Base-by-base conservation (phyloP, 176 grass and related monocot genomes). In the Ensete ventricosum region DNA sequence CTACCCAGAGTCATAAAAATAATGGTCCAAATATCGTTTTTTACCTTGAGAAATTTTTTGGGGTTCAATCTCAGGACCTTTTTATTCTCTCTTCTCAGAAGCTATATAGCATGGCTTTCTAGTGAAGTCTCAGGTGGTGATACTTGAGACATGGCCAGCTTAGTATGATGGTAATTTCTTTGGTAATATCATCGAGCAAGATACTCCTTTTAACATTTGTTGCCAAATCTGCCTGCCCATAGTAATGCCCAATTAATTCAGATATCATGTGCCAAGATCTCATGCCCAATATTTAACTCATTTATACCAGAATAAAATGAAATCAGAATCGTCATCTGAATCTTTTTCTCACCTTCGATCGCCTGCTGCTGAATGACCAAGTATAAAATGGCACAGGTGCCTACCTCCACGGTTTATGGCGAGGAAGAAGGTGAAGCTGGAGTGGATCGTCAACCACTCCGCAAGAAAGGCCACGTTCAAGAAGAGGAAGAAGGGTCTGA, bases 381-480 rank as follows among this genome's bases (percentile, higher is more conserved):
- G 57, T 60, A 60, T 60, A 60, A 60, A 60, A 60, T 60, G 16
- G 1, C 9, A n/a, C 17, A 9, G n/a, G n/a, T 9, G 17, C 57
- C 1, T 60, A 3, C 57, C 19, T 60, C 57, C 7, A n/a, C n/a
- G 8, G 12, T 8, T 43, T 21, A 73, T 73, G 71, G 71, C 71
- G 13, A 73, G 71, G 71, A 73, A 73, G 52, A 73, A 73, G 71
- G 71, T 73, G 52, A 53, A 73, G 71, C 52, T 73, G 16, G 71
- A 53, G 52, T 73, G 64, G 54, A 79, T 79, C n/a, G 77, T 16
- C 27, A 71, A 71, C 19, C 19, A 60, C 17, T 11, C 65, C 1
- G 55, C 14, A 1, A 14, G 77, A 17, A 69, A 24, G n/a, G 65
- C 52, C 11, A 60, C 66, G 14, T 71, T 69, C 10, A 71, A 60